These are phyloP conservation scores for Suhomyces maxii DNA, from an alignment of 1,139 yeast genomes.

Conservation along the genomic window DNA sequence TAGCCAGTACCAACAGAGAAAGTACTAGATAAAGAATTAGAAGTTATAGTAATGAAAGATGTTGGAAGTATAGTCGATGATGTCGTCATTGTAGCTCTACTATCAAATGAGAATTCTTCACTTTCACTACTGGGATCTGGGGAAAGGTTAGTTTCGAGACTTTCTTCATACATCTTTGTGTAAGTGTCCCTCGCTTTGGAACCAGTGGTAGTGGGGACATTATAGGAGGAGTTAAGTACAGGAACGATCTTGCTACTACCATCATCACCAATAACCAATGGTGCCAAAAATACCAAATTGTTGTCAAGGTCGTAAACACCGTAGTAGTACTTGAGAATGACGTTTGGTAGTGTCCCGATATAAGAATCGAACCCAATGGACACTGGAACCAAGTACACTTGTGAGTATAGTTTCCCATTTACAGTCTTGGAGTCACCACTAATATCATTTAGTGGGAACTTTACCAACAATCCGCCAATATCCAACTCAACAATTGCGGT, in stretches of 20 bases:
- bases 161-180: constrained; percentile 16
- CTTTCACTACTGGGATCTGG: too few relatives aligned
- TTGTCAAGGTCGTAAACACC: constrained; percentile 23
- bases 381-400: constrained; percentile 14
- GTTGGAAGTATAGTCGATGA: too few relatives aligned
- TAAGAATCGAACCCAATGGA: constrained; percentile 17
- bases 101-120: too few relatives aligned
- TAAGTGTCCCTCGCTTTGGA: constrained; percentile 13
- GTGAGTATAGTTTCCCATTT: constrained; percentile 16
- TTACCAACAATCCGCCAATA: constrained; percentile 21
- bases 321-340: constrained; percentile 19
- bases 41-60: too few relatives aligned
- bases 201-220: constrained; percentile 7
- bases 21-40: too few relatives aligned
- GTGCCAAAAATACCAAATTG: constrained; percentile 19
- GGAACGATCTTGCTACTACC: neutral
- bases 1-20: neutral
- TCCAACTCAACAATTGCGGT: constrained; percentile 14
- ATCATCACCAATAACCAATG: neutral
- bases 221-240: neutral
- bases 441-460: constrained; percentile 20
- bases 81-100: too few relatives aligned
- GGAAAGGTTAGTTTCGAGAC: constrained; percentile 12
- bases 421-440: constrained; percentile 13
- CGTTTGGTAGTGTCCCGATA: constrained; percentile 22